Percentiles rank a stretch among this genome's conserved stretches.
Conservation (phyloP, 1,284 basidiomycete species). For the Ceratobasidium sp. region DNA sequence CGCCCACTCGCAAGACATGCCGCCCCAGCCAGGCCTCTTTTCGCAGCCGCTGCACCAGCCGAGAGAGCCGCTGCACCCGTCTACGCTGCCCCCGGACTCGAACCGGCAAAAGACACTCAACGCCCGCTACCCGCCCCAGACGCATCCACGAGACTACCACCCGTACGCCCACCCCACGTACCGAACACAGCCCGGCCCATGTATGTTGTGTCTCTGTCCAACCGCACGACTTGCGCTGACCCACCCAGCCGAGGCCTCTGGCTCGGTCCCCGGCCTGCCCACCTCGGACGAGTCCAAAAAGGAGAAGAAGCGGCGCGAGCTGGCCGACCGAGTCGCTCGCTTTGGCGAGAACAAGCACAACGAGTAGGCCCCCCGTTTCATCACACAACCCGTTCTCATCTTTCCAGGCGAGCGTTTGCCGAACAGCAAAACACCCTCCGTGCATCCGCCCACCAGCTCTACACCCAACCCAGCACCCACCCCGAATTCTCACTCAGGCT, state of each 20-base stretch:
- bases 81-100: constrained; percentile 33
- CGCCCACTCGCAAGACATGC: constrained; percentile 9
- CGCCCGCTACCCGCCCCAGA: constrained; percentile 3
- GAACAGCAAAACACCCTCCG: constrained; percentile 29
- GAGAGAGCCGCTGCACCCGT: constrained; percentile 25
- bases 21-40: constrained; percentile 30
- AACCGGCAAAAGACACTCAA: constrained; percentile 31
- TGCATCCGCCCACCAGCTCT: constrained; percentile 32
- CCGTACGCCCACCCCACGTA: not conserved
- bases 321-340: constrained; percentile 61
- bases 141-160: constrained; percentile 14
- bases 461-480: constrained; percentile 60
- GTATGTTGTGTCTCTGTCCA: not conserved
- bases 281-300: constrained; percentile 56
- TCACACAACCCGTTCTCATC: constrained; percentile 15
- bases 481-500: constrained; percentile 71
- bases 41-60: constrained; percentile 1
- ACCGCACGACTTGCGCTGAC: constrained; percentile 2
- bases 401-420: constrained; percentile 25
- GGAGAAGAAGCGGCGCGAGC: constrained; percentile 69
- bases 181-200: constrained; percentile 23
- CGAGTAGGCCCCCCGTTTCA: constrained; percentile 64
- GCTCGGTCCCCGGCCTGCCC: constrained; percentile 2
- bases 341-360: constrained; percentile 74
- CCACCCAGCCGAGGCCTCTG: constrained; percentile 21